These are phyloP conservation scores for Elsinoe batatas DNA, from an alignment of 2,329 filamentous ascomycete genomes.

Conservation along the genomic window DNA sequence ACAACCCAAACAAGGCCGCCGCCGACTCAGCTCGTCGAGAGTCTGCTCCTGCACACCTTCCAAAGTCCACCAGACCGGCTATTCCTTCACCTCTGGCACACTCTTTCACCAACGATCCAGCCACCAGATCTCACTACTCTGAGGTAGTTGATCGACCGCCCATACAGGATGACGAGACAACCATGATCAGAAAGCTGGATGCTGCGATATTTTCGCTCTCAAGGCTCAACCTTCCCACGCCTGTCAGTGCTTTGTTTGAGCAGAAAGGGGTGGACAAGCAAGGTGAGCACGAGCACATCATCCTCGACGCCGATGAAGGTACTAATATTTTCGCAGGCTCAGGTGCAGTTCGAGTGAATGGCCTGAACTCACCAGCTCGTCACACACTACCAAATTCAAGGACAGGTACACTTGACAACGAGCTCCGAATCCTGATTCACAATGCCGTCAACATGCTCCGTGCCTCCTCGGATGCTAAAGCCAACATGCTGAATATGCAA, in stretches of 20 bases:
- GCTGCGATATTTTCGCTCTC: slow-evolving; percentile 11
- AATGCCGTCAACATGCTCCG: slow-evolving; percentile 14
- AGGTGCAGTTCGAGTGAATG: neutral
- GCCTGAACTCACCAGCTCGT: neutral
- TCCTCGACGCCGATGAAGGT: neutral
- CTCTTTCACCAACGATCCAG: neutral
- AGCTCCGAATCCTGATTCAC: slow-evolving; percentile 12
- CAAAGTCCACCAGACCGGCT: neutral
- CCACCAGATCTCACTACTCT: neutral
- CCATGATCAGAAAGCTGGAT: slow-evolving; percentile 13
- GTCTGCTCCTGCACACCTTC: neutral
- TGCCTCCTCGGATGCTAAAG: slow-evolving; percentile 6
- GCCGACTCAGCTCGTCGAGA: neutral
- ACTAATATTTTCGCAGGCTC: neutral
- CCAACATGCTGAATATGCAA: neutral
- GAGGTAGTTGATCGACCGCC: neutral
- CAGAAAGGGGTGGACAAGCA: neutral
- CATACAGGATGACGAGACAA: slow-evolving; percentile 1
- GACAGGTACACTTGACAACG: slow-evolving; percentile 12
- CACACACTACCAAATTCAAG: neutral
- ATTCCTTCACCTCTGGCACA: neutral
- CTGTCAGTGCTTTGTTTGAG: neutral
- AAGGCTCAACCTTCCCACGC: slow-evolving; percentile 11
- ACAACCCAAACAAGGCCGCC: neutral
- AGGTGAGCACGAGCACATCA: neutral